phyloP scores from a whole-genome alignment of 331 rosid genomes.

The Malus hybrid region DNA sequence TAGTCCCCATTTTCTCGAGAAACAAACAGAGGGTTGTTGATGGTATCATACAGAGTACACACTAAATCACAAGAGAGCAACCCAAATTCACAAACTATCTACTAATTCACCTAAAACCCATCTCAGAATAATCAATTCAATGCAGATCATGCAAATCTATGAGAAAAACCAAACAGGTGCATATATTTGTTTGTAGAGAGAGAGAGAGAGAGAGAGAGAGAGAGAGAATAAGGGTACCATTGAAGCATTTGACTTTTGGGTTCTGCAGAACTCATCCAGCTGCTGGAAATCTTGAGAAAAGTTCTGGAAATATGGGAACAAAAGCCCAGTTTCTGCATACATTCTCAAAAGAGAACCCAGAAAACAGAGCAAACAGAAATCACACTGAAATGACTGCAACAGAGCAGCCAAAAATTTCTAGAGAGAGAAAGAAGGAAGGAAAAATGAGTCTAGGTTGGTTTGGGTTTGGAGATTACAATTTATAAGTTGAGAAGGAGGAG shows the following conservation, averaged over 20 bases:
- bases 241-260: slow-evolving; percentile 47
- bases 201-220: slow-evolving; percentile 4
- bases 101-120: slow-evolving; percentile 6
- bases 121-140: slow-evolving; percentile 19
- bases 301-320: slow-evolving; percentile 63
- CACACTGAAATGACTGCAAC: not conserved
- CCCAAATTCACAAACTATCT: slow-evolving; percentile 2
- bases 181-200: not conserved
- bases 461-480: slow-evolving; percentile 4
- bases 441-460: not conserved
- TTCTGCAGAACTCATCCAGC: slow-evolving; percentile 71
- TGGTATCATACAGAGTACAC: not conserved
- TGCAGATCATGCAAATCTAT: slow-evolving; percentile 19
- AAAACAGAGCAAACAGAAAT: slow-evolving; percentile 13
- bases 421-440: not conserved
- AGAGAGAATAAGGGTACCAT: slow-evolving; percentile 30
- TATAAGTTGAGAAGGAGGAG: not conserved
- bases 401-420: slow-evolving; percentile 13
- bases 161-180: not conserved
- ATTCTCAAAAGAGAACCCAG: slow-evolving; percentile 31
- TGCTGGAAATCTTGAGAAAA: slow-evolving; percentile 77
- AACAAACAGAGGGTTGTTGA: not conserved
- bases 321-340: slow-evolving; percentile 73
- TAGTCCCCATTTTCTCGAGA: slow-evolving; percentile 17
- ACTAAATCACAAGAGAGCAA: not conserved